phyloP scores from a whole-genome alignment of 495 filamentous ascomycete species.

The Podospora bellae-mahoneyi region DNA sequence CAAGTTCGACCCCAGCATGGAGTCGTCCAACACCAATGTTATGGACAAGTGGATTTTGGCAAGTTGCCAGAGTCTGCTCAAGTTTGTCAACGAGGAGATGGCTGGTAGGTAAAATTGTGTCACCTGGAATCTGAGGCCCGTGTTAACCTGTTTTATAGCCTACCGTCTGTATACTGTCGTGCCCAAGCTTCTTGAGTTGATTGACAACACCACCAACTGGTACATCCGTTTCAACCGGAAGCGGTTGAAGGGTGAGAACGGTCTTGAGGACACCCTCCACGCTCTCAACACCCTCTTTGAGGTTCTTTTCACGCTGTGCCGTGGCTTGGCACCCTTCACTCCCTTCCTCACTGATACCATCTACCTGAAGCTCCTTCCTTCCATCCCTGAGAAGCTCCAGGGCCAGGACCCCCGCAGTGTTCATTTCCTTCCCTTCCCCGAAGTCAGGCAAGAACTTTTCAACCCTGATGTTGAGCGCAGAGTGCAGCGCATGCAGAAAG shows the following conservation, averaged over 20 bases:
- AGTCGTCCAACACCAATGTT: conserved; percentile 77
- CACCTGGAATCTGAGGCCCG: background rate
- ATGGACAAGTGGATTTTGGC: conserved; percentile 98
- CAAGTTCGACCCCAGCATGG: conserved; percentile 71
- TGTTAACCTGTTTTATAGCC: conserved; percentile 35
- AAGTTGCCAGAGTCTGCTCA: conserved; percentile 84
- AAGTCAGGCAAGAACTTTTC: conserved; percentile 82
- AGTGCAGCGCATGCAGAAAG: conserved; percentile 87
- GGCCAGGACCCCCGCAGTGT: conserved; percentile 74
- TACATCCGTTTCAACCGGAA: conserved; percentile 99
- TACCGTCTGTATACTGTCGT: conserved; percentile 95
- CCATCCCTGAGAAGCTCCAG: conserved; percentile 56
- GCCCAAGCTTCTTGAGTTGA: conserved; percentile 77
- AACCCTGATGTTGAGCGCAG: conserved; percentile 80
- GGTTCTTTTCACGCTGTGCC: conserved; percentile 82
- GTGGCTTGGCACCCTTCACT: conserved; percentile 88
- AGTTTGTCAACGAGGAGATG: conserved; percentile 97
- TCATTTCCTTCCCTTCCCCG: conserved; percentile 89
- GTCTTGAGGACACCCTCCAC: conserved; percentile 74
- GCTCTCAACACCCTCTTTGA: conserved; percentile 97
- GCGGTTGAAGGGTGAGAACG: conserved; percentile 90
- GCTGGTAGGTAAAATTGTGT: conserved; percentile 47
- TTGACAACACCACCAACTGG: conserved; percentile 98
- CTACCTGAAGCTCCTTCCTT: conserved; percentile 77
- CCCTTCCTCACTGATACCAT: conserved; percentile 95